Conservation (phyloP, 768 basidiomycete genomes). For the Russula earlei region DNA sequence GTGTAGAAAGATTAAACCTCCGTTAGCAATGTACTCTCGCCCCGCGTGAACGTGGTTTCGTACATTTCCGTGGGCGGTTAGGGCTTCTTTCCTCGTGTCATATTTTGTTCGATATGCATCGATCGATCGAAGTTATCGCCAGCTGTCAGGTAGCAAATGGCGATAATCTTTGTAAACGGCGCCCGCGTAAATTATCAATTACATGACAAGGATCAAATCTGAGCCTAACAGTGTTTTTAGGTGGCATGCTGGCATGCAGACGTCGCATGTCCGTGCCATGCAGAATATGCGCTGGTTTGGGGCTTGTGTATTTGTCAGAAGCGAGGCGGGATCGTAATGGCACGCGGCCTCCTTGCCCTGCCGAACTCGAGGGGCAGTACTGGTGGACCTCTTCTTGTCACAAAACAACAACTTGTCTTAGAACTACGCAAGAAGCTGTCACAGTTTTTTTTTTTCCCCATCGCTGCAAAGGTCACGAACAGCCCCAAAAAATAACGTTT, state of each 20-base stretch:
- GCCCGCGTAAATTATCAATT: constrained; percentile 1
- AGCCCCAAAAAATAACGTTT: no score
- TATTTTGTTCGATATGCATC: background rate
- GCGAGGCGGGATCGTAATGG: no score
- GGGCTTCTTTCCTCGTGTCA: background rate
- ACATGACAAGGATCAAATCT: background rate
- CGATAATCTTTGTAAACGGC: background rate
- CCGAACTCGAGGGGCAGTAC: no score
- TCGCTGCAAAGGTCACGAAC: no score
- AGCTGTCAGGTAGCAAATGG: no score
- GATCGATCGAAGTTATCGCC: background rate
- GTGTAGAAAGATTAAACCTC: constrained; percentile 13
- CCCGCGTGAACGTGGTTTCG: constrained; percentile 5
- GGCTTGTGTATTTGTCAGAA: background rate
- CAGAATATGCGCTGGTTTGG: background rate
- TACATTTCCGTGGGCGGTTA: background rate
- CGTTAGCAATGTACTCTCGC: constrained; percentile 12
- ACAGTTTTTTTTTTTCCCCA: no score
- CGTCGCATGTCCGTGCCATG: background rate
- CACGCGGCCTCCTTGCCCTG: no score
- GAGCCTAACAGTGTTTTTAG: background rate
- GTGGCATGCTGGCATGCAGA: background rate
- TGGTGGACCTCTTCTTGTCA: no score
- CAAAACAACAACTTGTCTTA: no score
- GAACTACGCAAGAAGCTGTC: no score